Percentiles rank a stretch among this genome's conserved stretches.
Evolutionary conservation across 768 basidiomycete species (phyloP).

Genomic region (Amyloporia xantha): DNA sequence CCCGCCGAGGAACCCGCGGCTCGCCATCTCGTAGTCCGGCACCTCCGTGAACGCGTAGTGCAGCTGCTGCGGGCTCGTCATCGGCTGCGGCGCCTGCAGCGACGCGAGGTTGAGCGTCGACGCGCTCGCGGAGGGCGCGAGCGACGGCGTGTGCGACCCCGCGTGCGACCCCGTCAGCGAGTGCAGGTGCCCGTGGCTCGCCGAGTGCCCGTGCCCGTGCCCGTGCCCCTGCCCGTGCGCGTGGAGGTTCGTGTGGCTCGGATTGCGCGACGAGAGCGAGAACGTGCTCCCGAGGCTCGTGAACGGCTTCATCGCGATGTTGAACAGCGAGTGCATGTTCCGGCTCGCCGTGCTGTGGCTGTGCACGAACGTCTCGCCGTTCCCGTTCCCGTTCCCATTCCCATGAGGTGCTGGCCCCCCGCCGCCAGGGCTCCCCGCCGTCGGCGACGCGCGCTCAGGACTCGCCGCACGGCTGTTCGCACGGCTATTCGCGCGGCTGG

Average conservation of each 20-base stretch:
- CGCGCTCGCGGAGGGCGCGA: constrained; percentile 8
- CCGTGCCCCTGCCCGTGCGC: constrained; percentile 11
- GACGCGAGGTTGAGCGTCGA: constrained; percentile 7
- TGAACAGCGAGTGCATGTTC: constrained; percentile 44
- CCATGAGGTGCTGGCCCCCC: constrained; percentile 5
- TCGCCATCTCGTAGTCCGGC: constrained; percentile 81
- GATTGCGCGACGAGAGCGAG: constrained; percentile 34
- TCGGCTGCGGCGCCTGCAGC: constrained; percentile 17
- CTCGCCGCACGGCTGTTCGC: constrained; percentile 36
- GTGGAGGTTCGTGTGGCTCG: constrained; percentile 26
- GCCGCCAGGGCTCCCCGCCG: constrained; percentile 10
- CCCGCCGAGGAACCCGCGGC: constrained; percentile 79
- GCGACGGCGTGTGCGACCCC: constrained; percentile 7
- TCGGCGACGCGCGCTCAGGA: constrained; percentile 39
- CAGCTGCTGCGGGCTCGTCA: constrained; percentile 33
- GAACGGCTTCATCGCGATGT: constrained; percentile 58
- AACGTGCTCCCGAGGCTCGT: constrained; percentile 39
- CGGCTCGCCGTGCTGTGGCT: constrained; percentile 42
- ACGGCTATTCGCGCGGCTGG: constrained; percentile 31
- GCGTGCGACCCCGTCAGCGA: not conserved
- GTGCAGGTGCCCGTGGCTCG: constrained; percentile 10
- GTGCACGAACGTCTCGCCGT: constrained; percentile 47
- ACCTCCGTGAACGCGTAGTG: constrained; percentile 69
- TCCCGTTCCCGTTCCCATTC: no score
- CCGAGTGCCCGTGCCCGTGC: not conserved